Base-by-base conservation (phyloP, 179 eudicot genomes). In the Spergularia azorica region DNA sequence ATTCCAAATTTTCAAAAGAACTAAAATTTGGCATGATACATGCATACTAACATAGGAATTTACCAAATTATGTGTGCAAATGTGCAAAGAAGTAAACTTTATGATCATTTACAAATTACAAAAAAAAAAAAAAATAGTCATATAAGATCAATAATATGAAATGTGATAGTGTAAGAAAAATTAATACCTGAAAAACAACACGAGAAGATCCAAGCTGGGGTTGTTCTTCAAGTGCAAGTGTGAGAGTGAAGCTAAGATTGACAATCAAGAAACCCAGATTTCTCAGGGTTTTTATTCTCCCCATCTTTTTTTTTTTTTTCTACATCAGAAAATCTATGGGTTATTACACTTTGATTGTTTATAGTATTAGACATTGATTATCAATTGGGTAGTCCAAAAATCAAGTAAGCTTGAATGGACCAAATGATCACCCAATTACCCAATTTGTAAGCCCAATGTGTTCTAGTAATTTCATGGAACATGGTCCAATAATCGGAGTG, bases 201-300 rank as follows among this genome's bases (percentile, higher is more conserved):
- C 98, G 97, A 58, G 93, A 74, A 46, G 97, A 92, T 84, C 98
- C 97, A 76, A 94, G 84, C 36, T 81, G 82, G 20, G 97, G 87
- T 63, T 85, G 88, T 62, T 83, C 80, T 18, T 83, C 87, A 67
- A 85, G 20, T 58, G 83, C 84, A 18, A 73, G 61, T 68, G 75
- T 68, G 0, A 65, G 39, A 12, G 63, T 58, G 54, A 64, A 64
- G 50, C 64, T 46, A 36, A 81, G 56, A 63, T 69, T 63, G 59
- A 50, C 66, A 11, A 70, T 13, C 26, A 70, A 70, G n/a, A 82
- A 68, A 32, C 57, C 62, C 71, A 46, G 48, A 36, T 73, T 51
- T 46, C 5, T 38, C 32, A 36, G 0, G 4, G 5, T 72, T 2
- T n/a, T 62, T 66, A 12, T 9, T 18, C 41, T 63, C 60, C 62